Conservation (phyloP, 1,284 basidiomycete genomes). For the Heterobasidion irregulare region DNA sequence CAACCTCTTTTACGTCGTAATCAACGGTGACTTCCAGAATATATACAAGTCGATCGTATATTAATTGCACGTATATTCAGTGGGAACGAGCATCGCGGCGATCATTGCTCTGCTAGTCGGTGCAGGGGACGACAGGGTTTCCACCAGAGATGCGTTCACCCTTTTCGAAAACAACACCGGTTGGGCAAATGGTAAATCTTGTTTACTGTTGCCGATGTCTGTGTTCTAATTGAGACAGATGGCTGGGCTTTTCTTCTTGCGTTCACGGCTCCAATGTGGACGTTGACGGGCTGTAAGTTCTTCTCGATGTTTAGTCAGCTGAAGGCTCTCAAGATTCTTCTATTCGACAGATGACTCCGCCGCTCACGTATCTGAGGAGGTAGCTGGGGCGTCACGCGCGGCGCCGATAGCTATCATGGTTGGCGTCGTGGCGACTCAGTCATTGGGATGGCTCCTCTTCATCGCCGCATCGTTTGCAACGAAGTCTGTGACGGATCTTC, state of each 20-base stretch:
- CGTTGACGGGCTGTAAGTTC: slow-evolving; percentile 58
- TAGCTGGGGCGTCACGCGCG: slow-evolving; percentile 53
- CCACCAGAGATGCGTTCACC: slow-evolving; percentile 60
- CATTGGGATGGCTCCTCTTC: slow-evolving; percentile 54
- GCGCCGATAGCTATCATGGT: slow-evolving; percentile 74
- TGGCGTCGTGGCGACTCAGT: slow-evolving; percentile 50
- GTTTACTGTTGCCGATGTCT: neutral
- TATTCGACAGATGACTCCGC: slow-evolving; percentile 56
- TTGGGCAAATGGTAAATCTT: slow-evolving; percentile 42
- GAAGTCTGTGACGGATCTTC: slow-evolving; percentile 42
- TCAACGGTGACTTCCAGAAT: slow-evolving; percentile 40
- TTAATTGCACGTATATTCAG: slow-evolving; percentile 21
- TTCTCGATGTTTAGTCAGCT: neutral
- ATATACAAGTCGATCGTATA: neutral
- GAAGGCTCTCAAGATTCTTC: neutral
- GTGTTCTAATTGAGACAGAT: slow-evolving; percentile 25
- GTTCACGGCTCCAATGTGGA: slow-evolving; percentile 74
- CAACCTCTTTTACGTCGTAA: slow-evolving; percentile 57
- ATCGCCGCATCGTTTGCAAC: slow-evolving; percentile 62
- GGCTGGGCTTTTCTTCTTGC: slow-evolving; percentile 68
- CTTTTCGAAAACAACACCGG: slow-evolving; percentile 66
- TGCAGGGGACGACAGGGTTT: slow-evolving; percentile 47
- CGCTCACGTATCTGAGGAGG: slow-evolving; percentile 73
- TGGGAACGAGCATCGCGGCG: slow-evolving; percentile 51
- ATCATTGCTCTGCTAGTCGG: slow-evolving; percentile 51